A percentile compares a stretch with the other conserved stretches of the same genome.
Conservation (phyloP, 768 basidiomycete species). For the Amyloporia xantha region DNA sequence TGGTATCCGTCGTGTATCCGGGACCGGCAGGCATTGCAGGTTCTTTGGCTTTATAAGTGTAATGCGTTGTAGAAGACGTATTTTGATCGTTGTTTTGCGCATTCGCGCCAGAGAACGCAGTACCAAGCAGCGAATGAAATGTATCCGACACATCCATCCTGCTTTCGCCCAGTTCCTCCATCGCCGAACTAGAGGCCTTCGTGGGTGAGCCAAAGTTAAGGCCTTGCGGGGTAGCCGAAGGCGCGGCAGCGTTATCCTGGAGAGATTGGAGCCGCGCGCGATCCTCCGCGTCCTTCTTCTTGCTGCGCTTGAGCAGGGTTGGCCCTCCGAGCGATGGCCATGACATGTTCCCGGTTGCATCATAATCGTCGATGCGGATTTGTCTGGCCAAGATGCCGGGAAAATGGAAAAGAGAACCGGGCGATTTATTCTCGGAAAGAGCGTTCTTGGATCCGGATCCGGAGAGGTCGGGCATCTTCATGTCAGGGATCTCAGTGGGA, state of each 20-base stretch:
- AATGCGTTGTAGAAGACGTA: neutral
- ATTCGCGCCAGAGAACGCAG: neutral
- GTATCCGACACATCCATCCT: neutral
- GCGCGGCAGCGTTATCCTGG: neutral
- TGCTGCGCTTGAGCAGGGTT: neutral
- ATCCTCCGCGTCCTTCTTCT: neutral
- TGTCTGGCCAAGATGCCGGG: neutral
- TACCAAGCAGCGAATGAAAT: neutral
- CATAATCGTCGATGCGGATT: constrained; percentile 3
- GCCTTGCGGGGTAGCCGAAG: neutral
- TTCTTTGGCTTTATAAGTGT: neutral
- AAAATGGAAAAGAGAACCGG: neutral
- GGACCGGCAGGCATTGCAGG: neutral
- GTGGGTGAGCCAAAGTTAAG: neutral
- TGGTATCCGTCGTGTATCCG: neutral
- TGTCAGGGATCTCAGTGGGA: constrained; percentile 13
- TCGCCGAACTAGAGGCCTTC: neutral
- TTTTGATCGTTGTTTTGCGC: neutral
- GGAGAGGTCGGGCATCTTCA: neutral
- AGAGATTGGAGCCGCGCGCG: neutral
- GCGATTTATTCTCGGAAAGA: no score
- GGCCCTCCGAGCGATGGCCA: neutral
- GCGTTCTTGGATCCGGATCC: neutral
- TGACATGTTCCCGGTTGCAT: neutral
- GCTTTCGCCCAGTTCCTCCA: neutral